These are phyloP conservation scores for Lophium mytilinum DNA, from an alignment of 495 filamentous ascomycete species.

Conservation along the genomic window DNA sequence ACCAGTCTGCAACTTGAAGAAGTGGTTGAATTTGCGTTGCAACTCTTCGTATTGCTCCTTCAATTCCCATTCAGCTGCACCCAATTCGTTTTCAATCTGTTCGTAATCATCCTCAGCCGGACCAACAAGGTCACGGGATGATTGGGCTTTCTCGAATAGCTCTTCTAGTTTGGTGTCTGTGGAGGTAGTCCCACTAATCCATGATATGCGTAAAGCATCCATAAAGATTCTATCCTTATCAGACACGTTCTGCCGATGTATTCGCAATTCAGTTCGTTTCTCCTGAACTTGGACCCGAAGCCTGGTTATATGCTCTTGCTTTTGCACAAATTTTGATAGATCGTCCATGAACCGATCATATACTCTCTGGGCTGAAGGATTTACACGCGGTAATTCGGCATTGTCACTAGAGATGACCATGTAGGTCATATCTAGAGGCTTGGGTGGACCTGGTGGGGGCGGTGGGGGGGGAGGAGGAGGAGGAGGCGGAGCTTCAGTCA, in stretches of 20 bases:
- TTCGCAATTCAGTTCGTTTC: background rate
- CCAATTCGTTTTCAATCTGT: slow-evolving; percentile 12
- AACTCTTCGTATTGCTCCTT: slow-evolving; percentile 13
- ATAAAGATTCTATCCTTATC: slow-evolving; percentile 6
- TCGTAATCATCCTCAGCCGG: slow-evolving; percentile 25
- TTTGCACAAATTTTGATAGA: slow-evolving; percentile 8
- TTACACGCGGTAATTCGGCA: background rate
- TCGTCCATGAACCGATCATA: slow-evolving; percentile 20
- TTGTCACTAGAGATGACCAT: background rate
- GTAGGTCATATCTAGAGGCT: background rate
- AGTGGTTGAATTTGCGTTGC: slow-evolving; percentile 7
- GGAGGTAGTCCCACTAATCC: background rate
- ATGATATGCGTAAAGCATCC: slow-evolving; percentile 7
- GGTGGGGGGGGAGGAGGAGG: background rate
- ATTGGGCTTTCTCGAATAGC: slow-evolving; percentile 2
- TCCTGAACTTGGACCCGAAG: slow-evolving; percentile 11
- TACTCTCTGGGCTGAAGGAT: background rate
- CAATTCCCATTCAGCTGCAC: slow-evolving; percentile 13
- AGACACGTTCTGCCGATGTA: slow-evolving; percentile 5
- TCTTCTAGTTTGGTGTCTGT: slow-evolving; percentile 1
- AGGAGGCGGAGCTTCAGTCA: background rate
- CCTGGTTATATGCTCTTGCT: slow-evolving; percentile 10
- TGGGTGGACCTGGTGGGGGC: slow-evolving; percentile 2
- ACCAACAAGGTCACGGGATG: slow-evolving; percentile 14
- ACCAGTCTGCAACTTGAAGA: slow-evolving; percentile 11